A percentile compares a stretch with the other conserved stretches of the same genome.
Conservation (phyloP, 2,329 filamentous ascomycete genomes). For the Tolypocladium nubicola region DNA sequence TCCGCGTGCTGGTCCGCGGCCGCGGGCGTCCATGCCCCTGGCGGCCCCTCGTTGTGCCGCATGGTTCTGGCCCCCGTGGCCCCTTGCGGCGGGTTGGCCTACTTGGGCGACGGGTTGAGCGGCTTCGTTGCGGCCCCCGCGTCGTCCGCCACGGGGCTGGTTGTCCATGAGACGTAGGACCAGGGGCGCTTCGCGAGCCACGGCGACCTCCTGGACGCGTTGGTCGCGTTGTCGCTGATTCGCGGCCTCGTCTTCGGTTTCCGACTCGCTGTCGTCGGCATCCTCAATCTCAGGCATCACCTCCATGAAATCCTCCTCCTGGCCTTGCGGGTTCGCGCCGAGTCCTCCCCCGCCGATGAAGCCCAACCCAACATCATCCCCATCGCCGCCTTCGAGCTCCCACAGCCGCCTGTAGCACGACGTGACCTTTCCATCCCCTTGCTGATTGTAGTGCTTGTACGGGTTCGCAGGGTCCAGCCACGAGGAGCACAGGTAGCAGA, state of each 20-base stretch:
- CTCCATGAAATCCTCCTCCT: neutral
- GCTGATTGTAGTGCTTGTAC: slow-evolving; percentile 78
- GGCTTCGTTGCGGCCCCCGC: slow-evolving; percentile 9
- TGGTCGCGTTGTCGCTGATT: slow-evolving; percentile 15
- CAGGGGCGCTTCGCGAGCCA: slow-evolving; percentile 46
- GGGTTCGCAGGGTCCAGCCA: slow-evolving; percentile 77
- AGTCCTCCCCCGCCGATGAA: slow-evolving; percentile 27
- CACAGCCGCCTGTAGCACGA: slow-evolving; percentile 78
- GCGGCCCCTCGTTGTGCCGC: neutral
- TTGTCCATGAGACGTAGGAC: slow-evolving; percentile 42
- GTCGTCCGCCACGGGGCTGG: slow-evolving; percentile 17
- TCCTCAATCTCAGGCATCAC: slow-evolving; percentile 15
- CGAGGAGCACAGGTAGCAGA: slow-evolving; percentile 88
- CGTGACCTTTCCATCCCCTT: slow-evolving; percentile 38
- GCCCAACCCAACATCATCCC: slow-evolving; percentile 36
- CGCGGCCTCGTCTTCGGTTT: slow-evolving; percentile 10
- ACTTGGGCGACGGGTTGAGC: neutral
- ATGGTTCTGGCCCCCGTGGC: slow-evolving; percentile 1
- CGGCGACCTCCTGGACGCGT: slow-evolving; percentile 23
- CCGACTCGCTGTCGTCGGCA: slow-evolving; percentile 17
- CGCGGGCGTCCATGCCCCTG: neutral
- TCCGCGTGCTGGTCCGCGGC: neutral
- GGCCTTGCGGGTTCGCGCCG: neutral
- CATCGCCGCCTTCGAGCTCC: slow-evolving; percentile 80
- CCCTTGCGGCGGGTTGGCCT: neutral